Base-by-base conservation (phyloP, 169 alveolate species). In the Eimeria acervulina region DNA sequence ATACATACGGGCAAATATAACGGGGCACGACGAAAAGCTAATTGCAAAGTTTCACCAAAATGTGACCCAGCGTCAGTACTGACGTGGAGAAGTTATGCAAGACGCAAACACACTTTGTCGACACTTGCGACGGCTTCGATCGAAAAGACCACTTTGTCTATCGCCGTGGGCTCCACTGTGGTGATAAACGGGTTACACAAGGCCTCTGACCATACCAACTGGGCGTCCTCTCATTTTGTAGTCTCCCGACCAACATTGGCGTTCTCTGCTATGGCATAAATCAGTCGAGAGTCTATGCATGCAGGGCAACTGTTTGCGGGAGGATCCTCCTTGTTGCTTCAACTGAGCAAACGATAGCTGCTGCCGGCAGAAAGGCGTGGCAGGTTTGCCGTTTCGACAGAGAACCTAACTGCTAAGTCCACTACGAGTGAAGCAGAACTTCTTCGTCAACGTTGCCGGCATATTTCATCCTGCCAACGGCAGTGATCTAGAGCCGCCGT, bases 1-100 rank as follows among this genome's bases (percentile, higher is more conserved):
- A 83, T 51, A 83, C 91, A 47, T 83, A 83, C 13, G 91, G 76
- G 55, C 91, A 83, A 52, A 83, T 83, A n/a, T 83, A 72, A 81
- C 70, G 10, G 61, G 21, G n/a, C 52, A 33, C 26, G 44, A 23
- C 70, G 40, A 81, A 81, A 36, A 4, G 6, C 36, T 36, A 23
- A 15, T 31, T 19, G 28, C 52, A 19, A 31, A 5, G 51, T 1
- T 4, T 72, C 12, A 33, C 33, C 83, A 15, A 47, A 70, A 8
- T 72, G 83, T 36, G 52, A 72, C 8, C 51, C 83, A 72, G 52
- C 83, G 47, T 17, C 83, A 2, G 83, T 36, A 12, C 31, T 36
- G 83, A 28, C 40, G 51, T 33, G 44, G n/a, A 26, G 28, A 13
- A 17, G 42, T 66, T 28, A 21, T 66, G 78, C 78, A 31, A n/a